Percentiles rank a stretch among this genome's conserved stretches.
Evolutionary conservation across 805 yeast species (phyloP).

Genomic region (Candida caryicola): DNA sequence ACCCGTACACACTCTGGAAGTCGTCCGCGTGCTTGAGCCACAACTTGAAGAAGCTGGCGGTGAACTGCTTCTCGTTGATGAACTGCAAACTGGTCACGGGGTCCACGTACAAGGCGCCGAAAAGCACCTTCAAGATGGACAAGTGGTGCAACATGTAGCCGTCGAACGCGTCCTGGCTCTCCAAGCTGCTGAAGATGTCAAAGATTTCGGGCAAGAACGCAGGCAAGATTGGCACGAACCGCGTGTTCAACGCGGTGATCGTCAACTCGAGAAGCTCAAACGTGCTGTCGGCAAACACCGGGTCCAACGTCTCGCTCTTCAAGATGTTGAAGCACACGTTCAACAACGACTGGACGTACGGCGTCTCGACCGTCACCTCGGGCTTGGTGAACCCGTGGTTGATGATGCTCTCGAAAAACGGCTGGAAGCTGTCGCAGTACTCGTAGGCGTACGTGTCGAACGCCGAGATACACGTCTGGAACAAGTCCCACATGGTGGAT

Average conservation of each 20-base stretch:
- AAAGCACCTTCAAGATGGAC: constrained; percentile 42
- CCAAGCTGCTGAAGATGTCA: constrained; percentile 32
- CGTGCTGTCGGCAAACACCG: constrained; percentile 38
- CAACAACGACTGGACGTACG: constrained; percentile 37
- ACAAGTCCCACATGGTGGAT: constrained; percentile 53
- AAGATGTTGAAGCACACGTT: constrained; percentile 35
- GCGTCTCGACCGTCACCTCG: constrained; percentile 34
- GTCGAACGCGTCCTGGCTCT: constrained; percentile 39
- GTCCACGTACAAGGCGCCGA: constrained; percentile 39
- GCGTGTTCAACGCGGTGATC: constrained; percentile 18
- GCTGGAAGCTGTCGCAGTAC: constrained; percentile 53
- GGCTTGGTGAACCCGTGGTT: constrained; percentile 46
- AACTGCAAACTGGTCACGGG: constrained; percentile 36
- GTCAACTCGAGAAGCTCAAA: constrained; percentile 32
- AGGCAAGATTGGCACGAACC: constrained; percentile 32
- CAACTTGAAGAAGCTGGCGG: constrained; percentile 39
- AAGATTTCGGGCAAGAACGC: constrained; percentile 31
- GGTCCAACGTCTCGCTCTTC: constrained; percentile 34
- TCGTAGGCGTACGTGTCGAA: constrained; percentile 61
- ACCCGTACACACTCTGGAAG: constrained; percentile 53
- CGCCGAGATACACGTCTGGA: constrained; percentile 46
- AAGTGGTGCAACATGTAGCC: constrained; percentile 44
- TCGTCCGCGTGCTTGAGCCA: constrained; percentile 49
- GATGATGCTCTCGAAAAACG: constrained; percentile 56
- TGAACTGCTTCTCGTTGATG: constrained; percentile 35